These are phyloP conservation scores for Nissolia schottii DNA, from an alignment of 306 rosid species.

Conservation along the genomic window DNA sequence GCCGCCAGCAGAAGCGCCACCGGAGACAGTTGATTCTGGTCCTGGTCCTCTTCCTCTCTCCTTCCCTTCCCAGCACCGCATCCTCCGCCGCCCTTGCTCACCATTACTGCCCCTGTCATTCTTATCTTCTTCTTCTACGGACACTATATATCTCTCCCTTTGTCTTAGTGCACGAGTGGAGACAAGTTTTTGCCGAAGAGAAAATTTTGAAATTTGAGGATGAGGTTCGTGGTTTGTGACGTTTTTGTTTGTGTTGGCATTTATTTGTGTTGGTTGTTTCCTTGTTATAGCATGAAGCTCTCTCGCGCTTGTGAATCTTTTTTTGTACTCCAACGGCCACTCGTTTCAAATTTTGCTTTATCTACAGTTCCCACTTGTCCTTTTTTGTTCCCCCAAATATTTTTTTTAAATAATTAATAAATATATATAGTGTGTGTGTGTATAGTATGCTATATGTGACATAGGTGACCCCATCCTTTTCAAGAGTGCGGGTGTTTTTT, in stretches of 20 bases:
- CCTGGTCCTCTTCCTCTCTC: slow-evolving; percentile 57
- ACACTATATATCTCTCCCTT: not conserved
- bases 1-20: slow-evolving; percentile 61
- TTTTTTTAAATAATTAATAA: not conserved
- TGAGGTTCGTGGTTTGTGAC: slow-evolving; percentile 6
- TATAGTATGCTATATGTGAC: no score
- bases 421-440: no score
- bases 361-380: not conserved
- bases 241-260: slow-evolving; percentile 18
- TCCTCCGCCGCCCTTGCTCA: slow-evolving; percentile 60
- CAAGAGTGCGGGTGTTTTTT: no score
- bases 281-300: slow-evolving; percentile 7
- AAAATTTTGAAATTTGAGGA: slow-evolving; percentile 31
- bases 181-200: not conserved
- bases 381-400: not conserved
- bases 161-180: not conserved
- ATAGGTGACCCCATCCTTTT: no score
- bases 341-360: slow-evolving; percentile 62
- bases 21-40: slow-evolving; percentile 60
- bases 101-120: slow-evolving; percentile 82
- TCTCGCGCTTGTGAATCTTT: not conserved
- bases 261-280: slow-evolving; percentile 36
- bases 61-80: slow-evolving; percentile 49
- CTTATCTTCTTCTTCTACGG: slow-evolving; percentile 1
- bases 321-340: slow-evolving; percentile 73